Evolutionary conservation across 345 rosid genomes (phyloP).

Genomic region (Pistacia vera): DNA sequence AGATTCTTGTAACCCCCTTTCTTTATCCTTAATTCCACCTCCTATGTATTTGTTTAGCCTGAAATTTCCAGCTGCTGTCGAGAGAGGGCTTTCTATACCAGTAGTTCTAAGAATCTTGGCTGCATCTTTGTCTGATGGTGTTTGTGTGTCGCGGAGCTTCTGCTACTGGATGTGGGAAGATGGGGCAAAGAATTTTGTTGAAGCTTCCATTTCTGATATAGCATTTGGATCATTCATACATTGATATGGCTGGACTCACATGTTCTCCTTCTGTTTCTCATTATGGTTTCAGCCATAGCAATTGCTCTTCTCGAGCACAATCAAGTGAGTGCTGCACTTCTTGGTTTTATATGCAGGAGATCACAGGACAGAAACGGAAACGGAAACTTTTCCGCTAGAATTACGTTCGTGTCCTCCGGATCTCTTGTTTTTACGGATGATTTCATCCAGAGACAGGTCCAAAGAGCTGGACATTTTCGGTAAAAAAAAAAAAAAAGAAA

Average conservation of each 20-base stretch:
- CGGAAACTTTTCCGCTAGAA: background rate
- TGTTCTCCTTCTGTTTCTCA: constrained; percentile 75
- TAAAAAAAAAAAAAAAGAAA: no score
- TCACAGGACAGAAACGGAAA: constrained; percentile 22
- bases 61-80: constrained; percentile 63
- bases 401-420: constrained; percentile 18
- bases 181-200: constrained; percentile 73
- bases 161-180: constrained; percentile 66
- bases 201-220: constrained; percentile 52
- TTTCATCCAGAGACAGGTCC: constrained; percentile 61
- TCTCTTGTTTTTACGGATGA: constrained; percentile 41
- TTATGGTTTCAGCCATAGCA: constrained; percentile 50
- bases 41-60: constrained; percentile 81
- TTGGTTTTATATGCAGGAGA: constrained; percentile 73
- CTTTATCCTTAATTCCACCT: constrained; percentile 85
- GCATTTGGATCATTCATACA: constrained; percentile 64
- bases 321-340: constrained; percentile 41
- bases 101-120: constrained; percentile 66
- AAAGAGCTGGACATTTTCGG: constrained; percentile 41
- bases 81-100: constrained; percentile 65
- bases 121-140: constrained; percentile 73
- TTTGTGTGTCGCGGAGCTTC: constrained; percentile 80
- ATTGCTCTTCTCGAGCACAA: constrained; percentile 27
- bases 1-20: constrained; percentile 79
- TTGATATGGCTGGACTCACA: constrained; percentile 75